Conservation (phyloP, 1,139 yeast genomes). For the Pichia sp. region DNA sequence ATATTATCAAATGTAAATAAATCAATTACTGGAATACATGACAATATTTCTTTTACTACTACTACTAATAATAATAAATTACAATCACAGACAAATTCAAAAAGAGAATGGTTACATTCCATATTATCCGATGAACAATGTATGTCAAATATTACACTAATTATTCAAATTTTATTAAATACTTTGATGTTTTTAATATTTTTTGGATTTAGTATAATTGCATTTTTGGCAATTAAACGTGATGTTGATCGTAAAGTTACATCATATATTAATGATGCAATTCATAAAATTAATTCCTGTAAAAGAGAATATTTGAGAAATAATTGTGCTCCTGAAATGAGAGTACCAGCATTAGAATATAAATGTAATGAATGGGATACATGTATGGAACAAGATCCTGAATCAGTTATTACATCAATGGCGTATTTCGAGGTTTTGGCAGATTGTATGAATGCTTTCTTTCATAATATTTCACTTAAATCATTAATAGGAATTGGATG, state of each 20-base stretch:
- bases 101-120: conserved; percentile 7
- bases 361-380: conserved; percentile 70
- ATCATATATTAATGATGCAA: conserved; percentile 50
- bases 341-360: conserved; percentile 71
- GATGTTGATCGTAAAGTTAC: conserved; percentile 72
- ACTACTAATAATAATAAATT: too few relatives aligned
- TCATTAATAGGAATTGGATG: conserved; percentile 21
- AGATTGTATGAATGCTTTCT: conserved; percentile 29
- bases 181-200: conserved; percentile 45
- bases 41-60: too few relatives aligned
- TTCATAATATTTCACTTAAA: conserved; percentile 24
- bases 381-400: conserved; percentile 86
- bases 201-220: conserved; percentile 50
- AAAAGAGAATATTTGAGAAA: conserved; percentile 64
- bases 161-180: conserved; percentile 67
- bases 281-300: conserved; percentile 67
- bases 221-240: conserved; percentile 48
- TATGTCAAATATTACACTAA: conserved; percentile 64
- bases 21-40: too few relatives aligned
- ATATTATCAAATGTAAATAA: too few relatives aligned
- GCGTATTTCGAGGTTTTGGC: conserved; percentile 30
- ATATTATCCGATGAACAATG: conserved; percentile 42
- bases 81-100: too few relatives aligned
- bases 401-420: conserved; percentile 44
- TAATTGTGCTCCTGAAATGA: conserved; percentile 51